Percentiles rank a stretch among this genome's conserved stretches.
These are phyloP conservation scores for Solanum habrochaites DNA, from an alignment of 257 asterid genomes.

Conservation along the genomic window DNA sequence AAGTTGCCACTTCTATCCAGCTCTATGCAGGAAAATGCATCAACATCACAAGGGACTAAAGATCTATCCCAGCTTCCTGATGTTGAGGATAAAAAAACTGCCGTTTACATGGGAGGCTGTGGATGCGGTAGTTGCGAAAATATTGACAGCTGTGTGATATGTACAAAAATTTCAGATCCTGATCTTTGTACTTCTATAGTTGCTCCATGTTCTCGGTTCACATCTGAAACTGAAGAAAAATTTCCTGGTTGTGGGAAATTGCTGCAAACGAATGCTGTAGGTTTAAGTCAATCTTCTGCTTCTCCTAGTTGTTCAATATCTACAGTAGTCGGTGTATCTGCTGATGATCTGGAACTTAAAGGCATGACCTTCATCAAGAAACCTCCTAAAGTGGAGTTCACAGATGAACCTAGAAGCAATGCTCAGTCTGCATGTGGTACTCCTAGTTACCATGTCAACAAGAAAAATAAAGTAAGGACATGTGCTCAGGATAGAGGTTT, in stretches of 20 bases:
- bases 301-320: constrained; percentile 8
- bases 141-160: constrained; percentile 6
- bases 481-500: constrained; percentile 13
- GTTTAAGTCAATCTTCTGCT: constrained; percentile 3
- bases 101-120: constrained; percentile 6
- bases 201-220: constrained; percentile 6
- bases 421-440: constrained; percentile 7
- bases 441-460: not conserved
- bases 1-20: constrained; percentile 18
- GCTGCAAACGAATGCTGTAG: constrained; percentile 12
- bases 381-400: constrained; percentile 54
- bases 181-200: constrained; percentile 12
- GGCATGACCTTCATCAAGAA: constrained; percentile 43
- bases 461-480: constrained; percentile 2
- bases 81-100: constrained; percentile 2
- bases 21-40: constrained; percentile 9
- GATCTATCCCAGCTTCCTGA: not conserved
- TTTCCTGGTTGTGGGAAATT: constrained; percentile 5
- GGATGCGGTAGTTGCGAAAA: constrained; percentile 7
- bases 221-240: constrained; percentile 3
- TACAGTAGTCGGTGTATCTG: constrained; percentile 11
- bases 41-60: not conserved
- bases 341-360: constrained; percentile 24
- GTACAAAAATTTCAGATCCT: constrained; percentile 1
- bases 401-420: constrained; percentile 18